Evolutionary conservation across 441 rosid genomes (phyloP), one percentile per base, ranked within the genome.

Genomic region (Flueggea neowawraea): DNA sequence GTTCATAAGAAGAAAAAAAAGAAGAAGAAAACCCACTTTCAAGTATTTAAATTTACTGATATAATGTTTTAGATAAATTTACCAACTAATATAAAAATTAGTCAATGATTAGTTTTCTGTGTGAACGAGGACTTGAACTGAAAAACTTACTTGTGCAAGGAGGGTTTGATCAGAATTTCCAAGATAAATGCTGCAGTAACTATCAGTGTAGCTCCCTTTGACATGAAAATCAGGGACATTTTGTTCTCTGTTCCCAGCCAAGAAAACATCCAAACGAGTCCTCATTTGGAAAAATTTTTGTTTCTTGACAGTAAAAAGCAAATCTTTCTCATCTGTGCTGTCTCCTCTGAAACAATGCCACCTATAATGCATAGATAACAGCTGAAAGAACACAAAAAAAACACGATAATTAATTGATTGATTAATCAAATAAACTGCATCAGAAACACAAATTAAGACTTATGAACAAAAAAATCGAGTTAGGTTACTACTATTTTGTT

Each of bases 291-390:
- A 45, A 73, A 79, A 50, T 10, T 81, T 73, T 1, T 84, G 75
- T 52, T 76, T 63, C 64, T 79, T 85, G 14, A 68, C 86, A 1
- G 75, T 77, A 68, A 73, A 79, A 10, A 85, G 32, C 41, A 85
- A 70, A 74, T 81, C 82, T 28, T 69, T 71, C 6, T 58, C 57
- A 13, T 78, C 78, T 3, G 60, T 70, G 47, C 86, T 79, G n/a
- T 78, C 91, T 61, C 91, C 88, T 47, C 82, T 74, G 58, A 63
- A 83, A 4, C 64, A 79, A 68, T 75, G 74, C 86, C 86, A 81
- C 60, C 83, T 78, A 36, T 72, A 69, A 51, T 81, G 84, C 43
- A 43, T 43, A 6, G 45, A 6, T 11, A 43, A 6, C 12, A 43
- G 12, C 45, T 43, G 45, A 43, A 66, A 51, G 10, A 6, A 6